A percentile compares a stretch with the other conserved stretches of the same genome.
phyloP scores from a whole-genome alignment of 352 stramenopile genomes.

The Pythium insidiosum region DNA sequence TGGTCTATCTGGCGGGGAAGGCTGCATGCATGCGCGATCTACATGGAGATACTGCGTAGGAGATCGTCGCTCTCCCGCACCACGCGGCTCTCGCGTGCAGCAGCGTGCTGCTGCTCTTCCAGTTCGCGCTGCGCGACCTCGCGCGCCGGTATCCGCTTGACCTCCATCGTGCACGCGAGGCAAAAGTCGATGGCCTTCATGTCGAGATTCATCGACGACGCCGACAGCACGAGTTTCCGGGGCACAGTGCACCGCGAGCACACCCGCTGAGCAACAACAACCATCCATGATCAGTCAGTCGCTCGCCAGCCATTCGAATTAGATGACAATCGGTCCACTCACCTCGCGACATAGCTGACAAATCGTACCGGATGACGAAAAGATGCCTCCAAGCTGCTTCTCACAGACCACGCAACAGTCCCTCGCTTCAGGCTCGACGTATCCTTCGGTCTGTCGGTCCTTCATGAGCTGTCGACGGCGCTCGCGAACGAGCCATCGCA shows the following conservation, averaged over 20 bases:
- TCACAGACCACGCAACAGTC: conserved; percentile 4
- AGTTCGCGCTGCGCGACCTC: conserved; percentile 1
- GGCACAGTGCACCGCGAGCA: conserved; percentile 9
- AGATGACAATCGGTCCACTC: background rate
- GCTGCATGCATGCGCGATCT: background rate
- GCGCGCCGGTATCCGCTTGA: background rate
- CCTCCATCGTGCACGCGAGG: conserved; percentile 7
- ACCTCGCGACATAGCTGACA: conserved; percentile 15
- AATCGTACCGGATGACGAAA: background rate
- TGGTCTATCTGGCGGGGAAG: no score
- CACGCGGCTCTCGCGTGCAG: background rate
- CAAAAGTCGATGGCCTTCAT: conserved; percentile 9
- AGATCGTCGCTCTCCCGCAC: background rate
- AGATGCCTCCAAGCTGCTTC: conserved; percentile 2
- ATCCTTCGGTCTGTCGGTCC: background rate
- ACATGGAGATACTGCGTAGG: background rate
- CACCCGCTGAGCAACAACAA: conserved; percentile 4
- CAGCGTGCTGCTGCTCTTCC: conserved; percentile 4
- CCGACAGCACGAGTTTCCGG: conserved; percentile 2
- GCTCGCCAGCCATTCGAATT: no score
- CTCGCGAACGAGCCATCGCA: conserved; percentile 29
- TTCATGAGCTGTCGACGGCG: background rate
- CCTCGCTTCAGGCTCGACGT: background rate
- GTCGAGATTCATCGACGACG: background rate
- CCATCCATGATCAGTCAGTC: background rate